Conservation (phyloP, 257 asterid genomes). For the Misopates orontium region DNA sequence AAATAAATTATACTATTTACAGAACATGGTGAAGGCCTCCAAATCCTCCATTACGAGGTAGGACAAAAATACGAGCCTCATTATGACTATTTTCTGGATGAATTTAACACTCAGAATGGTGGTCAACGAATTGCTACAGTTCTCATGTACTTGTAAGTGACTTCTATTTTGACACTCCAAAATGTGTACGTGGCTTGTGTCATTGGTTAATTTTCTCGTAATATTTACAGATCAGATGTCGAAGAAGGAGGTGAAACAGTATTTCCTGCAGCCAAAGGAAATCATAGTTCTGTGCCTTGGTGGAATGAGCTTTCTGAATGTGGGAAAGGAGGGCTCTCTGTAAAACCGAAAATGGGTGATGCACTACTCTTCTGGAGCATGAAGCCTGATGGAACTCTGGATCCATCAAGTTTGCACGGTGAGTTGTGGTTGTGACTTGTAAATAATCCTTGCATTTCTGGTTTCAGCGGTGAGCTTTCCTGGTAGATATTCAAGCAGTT, state of each 20-base stretch:
- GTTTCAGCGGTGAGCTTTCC: conserved; percentile 11
- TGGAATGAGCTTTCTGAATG: conserved; percentile 97
- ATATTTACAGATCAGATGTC: conserved; percentile 79
- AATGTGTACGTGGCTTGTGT: not conserved
- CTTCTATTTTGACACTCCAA: conserved; percentile 21
- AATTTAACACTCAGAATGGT: conserved; percentile 80
- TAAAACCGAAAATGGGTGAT: conserved; percentile 93
- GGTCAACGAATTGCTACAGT: conserved; percentile 97
- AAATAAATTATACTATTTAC: conserved; percentile 32
- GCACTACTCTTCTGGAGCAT: conserved; percentile 99
- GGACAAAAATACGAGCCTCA: conserved; percentile 98
- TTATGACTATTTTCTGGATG: conserved; percentile 87
- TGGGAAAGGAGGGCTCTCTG: conserved; percentile 87
- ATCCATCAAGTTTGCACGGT: conserved; percentile 97
- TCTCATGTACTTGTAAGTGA: conserved; percentile 91
- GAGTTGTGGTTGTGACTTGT: conserved; percentile 39
- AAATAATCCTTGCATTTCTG: conserved; percentile 1
- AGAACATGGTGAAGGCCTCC: conserved; percentile 98
- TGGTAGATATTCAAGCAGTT: conserved; percentile 9
- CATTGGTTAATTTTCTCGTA: conserved; percentile 22
- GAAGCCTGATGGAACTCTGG: conserved; percentile 87
- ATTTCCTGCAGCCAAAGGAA: conserved; percentile 92
- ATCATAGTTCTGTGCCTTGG: conserved; percentile 79
- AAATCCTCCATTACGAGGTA: conserved; percentile 90
- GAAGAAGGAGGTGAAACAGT: conserved; percentile 99